phyloP scores from a whole-genome alignment of 306 rosid species.

The Cucurbita maxima region DNA sequence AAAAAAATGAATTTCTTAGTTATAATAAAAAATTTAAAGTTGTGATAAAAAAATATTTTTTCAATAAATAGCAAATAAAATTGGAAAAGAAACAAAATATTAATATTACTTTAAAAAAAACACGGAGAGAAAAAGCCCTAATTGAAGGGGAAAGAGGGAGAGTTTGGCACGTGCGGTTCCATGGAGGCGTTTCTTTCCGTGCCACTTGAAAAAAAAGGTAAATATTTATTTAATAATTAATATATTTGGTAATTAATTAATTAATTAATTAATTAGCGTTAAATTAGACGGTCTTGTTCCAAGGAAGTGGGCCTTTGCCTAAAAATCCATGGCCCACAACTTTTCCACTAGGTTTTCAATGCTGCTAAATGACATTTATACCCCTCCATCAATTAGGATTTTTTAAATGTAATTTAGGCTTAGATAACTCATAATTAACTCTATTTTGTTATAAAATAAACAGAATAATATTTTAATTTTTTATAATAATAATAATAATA shows the following conservation, averaged over 20 bases:
- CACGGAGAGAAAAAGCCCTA: not conserved
- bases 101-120: not conserved
- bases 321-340: not conserved
- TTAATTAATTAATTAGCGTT: not conserved
- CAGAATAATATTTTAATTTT: too few species aligned
- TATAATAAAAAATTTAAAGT: too few species aligned
- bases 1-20: not conserved
- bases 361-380: not conserved
- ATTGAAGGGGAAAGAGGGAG: not conserved
- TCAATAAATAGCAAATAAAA: too few species aligned
- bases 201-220: not conserved
- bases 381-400: not conserved
- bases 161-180: not conserved
- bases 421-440: not conserved
- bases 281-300: not conserved
- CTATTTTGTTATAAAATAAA: not conserved
- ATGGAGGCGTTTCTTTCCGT: not conserved
- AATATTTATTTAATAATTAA: not conserved
- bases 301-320: conserved; percentile 1
- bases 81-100: not conserved
- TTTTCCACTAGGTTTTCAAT: not conserved
- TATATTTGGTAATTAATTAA: not conserved
- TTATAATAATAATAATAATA: too few species aligned
- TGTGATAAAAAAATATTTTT: too few species aligned
- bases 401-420: not conserved